phyloP scores from a whole-genome alignment of 805 yeast species.

The Schizosaccharomyces octosporus region DNA sequence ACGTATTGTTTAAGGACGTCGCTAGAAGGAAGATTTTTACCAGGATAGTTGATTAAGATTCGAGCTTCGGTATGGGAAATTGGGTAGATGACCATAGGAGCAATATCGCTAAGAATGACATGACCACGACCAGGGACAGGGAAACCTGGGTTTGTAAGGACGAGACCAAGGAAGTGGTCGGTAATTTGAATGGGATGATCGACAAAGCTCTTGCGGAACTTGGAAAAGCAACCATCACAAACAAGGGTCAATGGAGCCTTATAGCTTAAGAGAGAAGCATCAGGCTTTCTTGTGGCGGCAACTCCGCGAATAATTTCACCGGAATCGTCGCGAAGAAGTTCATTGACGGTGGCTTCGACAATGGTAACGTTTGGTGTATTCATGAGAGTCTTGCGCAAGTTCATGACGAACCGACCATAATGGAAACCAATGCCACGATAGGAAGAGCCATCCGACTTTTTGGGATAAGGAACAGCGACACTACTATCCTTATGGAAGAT shows the following conservation, averaged over 20 bases:
- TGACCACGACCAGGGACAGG: constrained; percentile 68
- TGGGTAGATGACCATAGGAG: constrained; percentile 77
- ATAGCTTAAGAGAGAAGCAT: constrained; percentile 20
- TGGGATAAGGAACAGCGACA: constrained; percentile 48
- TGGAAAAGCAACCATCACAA: constrained; percentile 88
- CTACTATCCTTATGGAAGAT: constrained; percentile 37
- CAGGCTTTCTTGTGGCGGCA: constrained; percentile 17
- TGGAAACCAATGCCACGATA: constrained; percentile 50
- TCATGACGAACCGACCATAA: constrained; percentile 68
- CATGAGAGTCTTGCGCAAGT: constrained; percentile 46
- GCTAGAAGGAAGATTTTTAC: constrained; percentile 44
- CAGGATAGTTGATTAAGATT: constrained; percentile 66
- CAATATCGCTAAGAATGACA: constrained; percentile 63
- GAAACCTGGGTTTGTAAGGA: constrained; percentile 45
- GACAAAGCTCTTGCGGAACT: constrained; percentile 53
- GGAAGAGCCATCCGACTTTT: constrained; percentile 1
- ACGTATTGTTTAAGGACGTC: constrained; percentile 41
- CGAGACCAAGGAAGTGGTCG: constrained; percentile 71
- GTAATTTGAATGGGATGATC: constrained; percentile 42
- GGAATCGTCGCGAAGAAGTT: constrained; percentile 28
- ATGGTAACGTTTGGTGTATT: constrained; percentile 40
- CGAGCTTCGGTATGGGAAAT: constrained; percentile 63
- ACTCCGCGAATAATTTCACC: constrained; percentile 50
- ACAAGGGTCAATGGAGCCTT: constrained; percentile 43
- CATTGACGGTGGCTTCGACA: constrained; percentile 63